Evolutionary conservation across 495 filamentous ascomycete genomes (phyloP), one percentile per base, ranked within the genome.

Genomic region (Oleoguttula mirabilis): DNA sequence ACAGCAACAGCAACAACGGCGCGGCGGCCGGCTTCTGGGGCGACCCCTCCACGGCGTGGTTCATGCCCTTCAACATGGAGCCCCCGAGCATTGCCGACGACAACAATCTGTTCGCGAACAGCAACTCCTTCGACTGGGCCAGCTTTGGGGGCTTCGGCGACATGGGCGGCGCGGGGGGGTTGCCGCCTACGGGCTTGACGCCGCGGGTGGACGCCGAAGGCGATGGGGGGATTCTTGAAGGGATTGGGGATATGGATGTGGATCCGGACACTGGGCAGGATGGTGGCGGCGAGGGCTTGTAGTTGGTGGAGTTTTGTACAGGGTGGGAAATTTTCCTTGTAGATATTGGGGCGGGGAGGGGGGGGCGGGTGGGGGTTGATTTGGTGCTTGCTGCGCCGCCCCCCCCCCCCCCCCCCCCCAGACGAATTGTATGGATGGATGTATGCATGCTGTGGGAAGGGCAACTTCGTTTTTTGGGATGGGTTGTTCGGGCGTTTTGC

Each of bases 1-100:
- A 7, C 28, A 21, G 17, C 8, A 17, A 21, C 2, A 22, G 3
- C n/a, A 15, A 23, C 2, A 12, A 25, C 2, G 14, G 7, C 22
- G 32, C 19, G 10, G 15, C 27, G 16, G 43, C 17, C 22, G 44
- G 43, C 17, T 23, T 35, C 5, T 52, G 37, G 37, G 44, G 39
- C 36, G 45, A 48, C 40, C 21, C 54, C 10, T 85, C 78, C 40
- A 73, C 69, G 32, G 85, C 87, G 17, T 95, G 88, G 88, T 94
- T 94, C 61, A 77, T 93, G 66, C 88, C 88, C 2, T 95, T 94
- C 64, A 95, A 94, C 54, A 75, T 88, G 63, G 81, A 86, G 48
- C 84, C 82, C 38, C 75, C 75, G 17, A 71, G 74, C 39, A 58
- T 77, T 17, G 71, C 68, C 11, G 66, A 69, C 23, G 74, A 76